Evolutionary conservation across 805 yeast species (phyloP).

Genomic region (Priceomyces melissophilus): DNA sequence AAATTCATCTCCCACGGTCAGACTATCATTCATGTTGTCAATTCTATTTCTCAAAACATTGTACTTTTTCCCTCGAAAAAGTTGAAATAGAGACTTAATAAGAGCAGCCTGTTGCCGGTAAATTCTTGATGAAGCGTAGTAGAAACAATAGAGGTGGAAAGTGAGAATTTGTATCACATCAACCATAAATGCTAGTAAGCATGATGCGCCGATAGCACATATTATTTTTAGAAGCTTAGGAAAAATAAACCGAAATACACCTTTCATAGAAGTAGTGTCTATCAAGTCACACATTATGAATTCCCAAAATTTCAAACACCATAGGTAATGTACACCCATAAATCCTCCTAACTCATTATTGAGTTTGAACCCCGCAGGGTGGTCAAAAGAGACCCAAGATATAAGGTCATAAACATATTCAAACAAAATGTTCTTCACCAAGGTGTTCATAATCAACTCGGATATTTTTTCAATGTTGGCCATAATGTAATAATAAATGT

Average conservation of each 20-base stretch:
- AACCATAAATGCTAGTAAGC: constrained; percentile 60
- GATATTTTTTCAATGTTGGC: constrained; percentile 24
- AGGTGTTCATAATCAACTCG: constrained; percentile 18
- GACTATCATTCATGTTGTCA: constrained; percentile 61
- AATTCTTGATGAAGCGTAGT: constrained; percentile 72
- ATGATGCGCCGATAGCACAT: constrained; percentile 49
- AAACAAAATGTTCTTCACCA: constrained; percentile 41
- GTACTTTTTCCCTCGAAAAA: constrained; percentile 86
- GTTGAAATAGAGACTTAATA: constrained; percentile 69
- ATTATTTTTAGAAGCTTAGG: constrained; percentile 11
- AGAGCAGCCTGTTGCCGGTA: constrained; percentile 72
- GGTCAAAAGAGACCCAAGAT: constrained; percentile 66
- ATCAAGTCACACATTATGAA: constrained; percentile 8
- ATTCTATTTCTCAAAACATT: constrained; percentile 81
- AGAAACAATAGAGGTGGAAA: constrained; percentile 73
- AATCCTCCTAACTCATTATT: constrained; percentile 83
- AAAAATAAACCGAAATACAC: not conserved
- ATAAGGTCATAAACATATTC: constrained; percentile 48
- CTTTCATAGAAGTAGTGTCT: not conserved
- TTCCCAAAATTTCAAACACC: constrained; percentile 77
- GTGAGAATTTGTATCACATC: constrained; percentile 65
- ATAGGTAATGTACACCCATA: constrained; percentile 78
- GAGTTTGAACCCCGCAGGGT: constrained; percentile 92
- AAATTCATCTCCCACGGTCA: constrained; percentile 38
- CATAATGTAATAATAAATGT: constrained; percentile 47